Conservation (phyloP, 352 stramenopile genomes). For the Phytophthora boehmeriae region DNA sequence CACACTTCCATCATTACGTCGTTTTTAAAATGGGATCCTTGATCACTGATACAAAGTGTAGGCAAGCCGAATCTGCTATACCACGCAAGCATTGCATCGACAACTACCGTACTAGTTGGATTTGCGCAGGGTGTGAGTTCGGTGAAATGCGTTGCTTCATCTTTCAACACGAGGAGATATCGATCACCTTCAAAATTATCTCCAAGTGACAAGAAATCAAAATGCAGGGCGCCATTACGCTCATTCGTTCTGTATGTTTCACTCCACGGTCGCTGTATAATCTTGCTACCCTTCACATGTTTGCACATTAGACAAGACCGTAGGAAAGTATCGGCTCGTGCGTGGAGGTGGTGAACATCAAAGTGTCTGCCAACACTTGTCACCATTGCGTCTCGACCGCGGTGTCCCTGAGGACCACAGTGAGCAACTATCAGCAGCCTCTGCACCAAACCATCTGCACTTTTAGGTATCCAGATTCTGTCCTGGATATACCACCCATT, state of each 20-base stretch:
- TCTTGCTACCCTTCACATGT: slow-evolving; percentile 6
- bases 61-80: neutral
- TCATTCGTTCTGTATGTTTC: slow-evolving; percentile 7
- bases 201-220: slow-evolving; percentile 6
- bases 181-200: neutral
- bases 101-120: neutral
- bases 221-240: slow-evolving; percentile 7
- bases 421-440: slow-evolving; percentile 7
- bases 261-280: slow-evolving; percentile 8
- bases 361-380: neutral
- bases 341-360: neutral
- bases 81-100: slow-evolving; percentile 7
- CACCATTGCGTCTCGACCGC: slow-evolving; percentile 1
- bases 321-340: neutral
- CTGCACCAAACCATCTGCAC: neutral
- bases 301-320: slow-evolving; percentile 5
- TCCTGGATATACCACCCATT: neutral
- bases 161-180: slow-evolving; percentile 13
- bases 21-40: too few species aligned
- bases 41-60: slow-evolving; percentile 2
- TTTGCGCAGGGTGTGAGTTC: neutral
- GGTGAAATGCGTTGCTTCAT: too few species aligned
- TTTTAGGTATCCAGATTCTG: slow-evolving; percentile 8
- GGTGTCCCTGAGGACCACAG: slow-evolving; percentile 8
- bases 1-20: neutral